phyloP scores from a whole-genome alignment of 73 alveolate species.

The Durusdinium trenchii region DNA sequence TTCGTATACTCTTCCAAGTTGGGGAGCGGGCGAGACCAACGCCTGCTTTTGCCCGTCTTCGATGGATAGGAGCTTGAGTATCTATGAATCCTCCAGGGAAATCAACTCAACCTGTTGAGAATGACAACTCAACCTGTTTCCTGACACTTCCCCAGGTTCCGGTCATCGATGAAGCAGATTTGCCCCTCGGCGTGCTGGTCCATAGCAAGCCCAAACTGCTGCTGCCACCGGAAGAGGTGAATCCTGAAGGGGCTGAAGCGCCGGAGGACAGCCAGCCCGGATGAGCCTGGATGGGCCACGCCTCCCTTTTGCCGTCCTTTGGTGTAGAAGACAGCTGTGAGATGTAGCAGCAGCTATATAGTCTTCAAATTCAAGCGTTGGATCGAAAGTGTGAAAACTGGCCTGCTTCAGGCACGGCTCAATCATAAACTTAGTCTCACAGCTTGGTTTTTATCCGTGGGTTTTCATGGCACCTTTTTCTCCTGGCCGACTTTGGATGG shows the following conservation, averaged over 20 bases:
- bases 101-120: not conserved
- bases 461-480: too few relatives aligned
- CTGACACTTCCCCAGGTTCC: not conserved
- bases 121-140: not conserved
- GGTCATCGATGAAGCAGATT: not conserved
- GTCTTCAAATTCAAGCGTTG: too few relatives aligned
- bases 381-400: too few relatives aligned
- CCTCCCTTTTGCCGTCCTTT: too few relatives aligned
- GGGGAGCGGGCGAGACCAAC: not conserved
- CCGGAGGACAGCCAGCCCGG: not conserved
- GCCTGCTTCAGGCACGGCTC: too few relatives aligned
- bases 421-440: too few relatives aligned
- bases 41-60: not conserved
- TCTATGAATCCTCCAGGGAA: not conserved
- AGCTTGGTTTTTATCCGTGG: too few relatives aligned
- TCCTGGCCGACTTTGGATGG: too few relatives aligned
- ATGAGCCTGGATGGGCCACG: not conserved
- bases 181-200: slow-evolving; percentile 47
- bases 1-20: too few relatives aligned
- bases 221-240: not conserved
- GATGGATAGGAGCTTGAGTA: not conserved
- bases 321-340: too few relatives aligned
- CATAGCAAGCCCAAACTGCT: slow-evolving; percentile 36
- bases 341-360: too few relatives aligned
- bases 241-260: not conserved